These are phyloP conservation scores for Neurospora sp. DNA, from an alignment of 495 filamentous ascomycete genomes.

Conservation along the genomic window DNA sequence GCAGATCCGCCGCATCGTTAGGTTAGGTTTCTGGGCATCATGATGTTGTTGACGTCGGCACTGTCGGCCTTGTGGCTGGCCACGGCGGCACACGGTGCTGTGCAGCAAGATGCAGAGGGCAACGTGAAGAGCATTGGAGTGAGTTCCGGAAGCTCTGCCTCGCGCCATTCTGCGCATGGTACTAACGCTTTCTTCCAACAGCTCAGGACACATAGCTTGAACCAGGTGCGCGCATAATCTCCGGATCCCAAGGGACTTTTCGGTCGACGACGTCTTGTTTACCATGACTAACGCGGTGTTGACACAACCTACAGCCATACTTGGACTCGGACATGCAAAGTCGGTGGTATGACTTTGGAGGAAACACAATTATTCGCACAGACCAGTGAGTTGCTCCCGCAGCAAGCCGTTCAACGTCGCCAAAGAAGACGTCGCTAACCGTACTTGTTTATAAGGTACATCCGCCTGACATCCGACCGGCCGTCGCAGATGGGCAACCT, in stretches of 20 bases:
- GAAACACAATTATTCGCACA: slow-evolving; percentile 84
- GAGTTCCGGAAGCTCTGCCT: slow-evolving; percentile 10
- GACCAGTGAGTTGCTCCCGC: slow-evolving; percentile 56
- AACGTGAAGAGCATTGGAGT: slow-evolving; percentile 49
- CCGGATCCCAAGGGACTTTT: neutral
- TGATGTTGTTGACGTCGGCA: slow-evolving; percentile 39
- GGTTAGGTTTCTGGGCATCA: neutral
- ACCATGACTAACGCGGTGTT: neutral
- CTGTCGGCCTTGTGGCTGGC: slow-evolving; percentile 47
- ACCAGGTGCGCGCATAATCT: slow-evolving; percentile 29
- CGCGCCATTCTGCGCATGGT: neutral
- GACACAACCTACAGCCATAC: slow-evolving; percentile 56
- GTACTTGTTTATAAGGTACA: slow-evolving; percentile 50
- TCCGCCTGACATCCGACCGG: slow-evolving; percentile 84
- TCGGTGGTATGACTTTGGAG: slow-evolving; percentile 99
- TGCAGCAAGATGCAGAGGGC: slow-evolving; percentile 33
- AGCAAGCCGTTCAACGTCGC: neutral
- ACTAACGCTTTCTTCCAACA: slow-evolving; percentile 23
- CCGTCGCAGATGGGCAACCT: slow-evolving; percentile 87
- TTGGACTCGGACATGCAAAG: slow-evolving; percentile 97
- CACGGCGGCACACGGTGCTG: slow-evolving; percentile 36
- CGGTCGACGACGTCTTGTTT: neutral
- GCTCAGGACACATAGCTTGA: slow-evolving; percentile 70
- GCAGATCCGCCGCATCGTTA: neutral
- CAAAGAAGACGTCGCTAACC: neutral